A percentile compares a stretch with the other conserved stretches of the same genome.
Conservation (phyloP, 2,329 filamentous ascomycete genomes). For the Teratosphaeria pseudoeucalypti region DNA sequence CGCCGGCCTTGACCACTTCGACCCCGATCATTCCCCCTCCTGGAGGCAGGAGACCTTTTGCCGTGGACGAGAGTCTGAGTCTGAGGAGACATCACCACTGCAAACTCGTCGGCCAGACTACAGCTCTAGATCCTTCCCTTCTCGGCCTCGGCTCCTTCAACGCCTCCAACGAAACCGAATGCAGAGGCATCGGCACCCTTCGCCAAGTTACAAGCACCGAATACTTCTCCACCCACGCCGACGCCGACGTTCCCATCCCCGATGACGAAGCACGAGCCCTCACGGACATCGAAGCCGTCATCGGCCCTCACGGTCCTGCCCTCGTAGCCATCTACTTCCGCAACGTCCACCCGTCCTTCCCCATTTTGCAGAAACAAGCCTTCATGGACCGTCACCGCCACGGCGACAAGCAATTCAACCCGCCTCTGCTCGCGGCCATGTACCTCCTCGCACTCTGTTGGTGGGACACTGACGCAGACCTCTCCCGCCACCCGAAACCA, state of each 20-base stretch:
- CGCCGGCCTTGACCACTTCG: conserved; percentile 4
- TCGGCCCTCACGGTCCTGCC: conserved; percentile 64
- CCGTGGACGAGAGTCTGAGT: conserved; percentile 47
- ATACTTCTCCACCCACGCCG: conserved; percentile 71
- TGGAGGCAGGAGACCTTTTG: conserved; percentile 17
- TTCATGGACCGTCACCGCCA: conserved; percentile 70
- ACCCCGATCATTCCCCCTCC: conserved; percentile 4
- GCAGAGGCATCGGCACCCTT: conserved; percentile 48
- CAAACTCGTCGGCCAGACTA: conserved; percentile 74
- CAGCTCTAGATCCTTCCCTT: conserved; percentile 73
- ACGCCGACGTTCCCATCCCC: conserved; percentile 60
- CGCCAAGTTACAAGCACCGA: conserved; percentile 67
- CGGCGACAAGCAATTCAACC: conserved; percentile 63
- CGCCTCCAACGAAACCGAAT: conserved; percentile 67
- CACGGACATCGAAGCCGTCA: conserved; percentile 63
- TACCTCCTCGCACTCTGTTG: conserved; percentile 82
- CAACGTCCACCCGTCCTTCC: conserved; percentile 69
- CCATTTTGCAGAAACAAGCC: conserved; percentile 70
- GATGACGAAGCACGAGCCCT: conserved; percentile 59
- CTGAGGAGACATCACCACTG: conserved; percentile 69
- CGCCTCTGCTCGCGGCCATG: conserved; percentile 66
- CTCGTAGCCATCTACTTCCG: conserved; percentile 74
- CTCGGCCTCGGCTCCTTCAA: conserved; percentile 74
- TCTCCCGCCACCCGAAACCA: conserved; percentile 55
- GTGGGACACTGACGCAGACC: conserved; percentile 64